Percentiles rank a stretch among this genome's conserved stretches.
phyloP scores from a whole-genome alignment of 257 asterid genomes.

The Solanum rostratum region DNA sequence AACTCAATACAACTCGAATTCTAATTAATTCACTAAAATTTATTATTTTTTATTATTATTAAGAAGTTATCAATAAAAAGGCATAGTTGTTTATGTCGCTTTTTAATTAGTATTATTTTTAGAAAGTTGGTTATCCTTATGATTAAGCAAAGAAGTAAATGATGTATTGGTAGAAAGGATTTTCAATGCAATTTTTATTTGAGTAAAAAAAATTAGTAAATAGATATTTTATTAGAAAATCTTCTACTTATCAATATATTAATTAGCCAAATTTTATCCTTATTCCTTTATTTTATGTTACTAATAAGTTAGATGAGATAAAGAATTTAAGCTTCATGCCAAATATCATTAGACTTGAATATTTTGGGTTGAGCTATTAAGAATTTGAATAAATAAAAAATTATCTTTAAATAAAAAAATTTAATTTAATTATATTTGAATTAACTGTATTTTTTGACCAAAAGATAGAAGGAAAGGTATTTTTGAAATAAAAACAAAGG shows the following conservation, averaged over 20 bases:
- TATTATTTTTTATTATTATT: too few species aligned
- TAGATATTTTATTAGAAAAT: not conserved
- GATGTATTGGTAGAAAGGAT: not conserved
- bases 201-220: too few species aligned
- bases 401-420: not conserved
- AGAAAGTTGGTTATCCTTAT: not conserved
- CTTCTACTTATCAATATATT: not conserved
- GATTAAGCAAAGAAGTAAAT: not conserved
- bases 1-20: too few species aligned
- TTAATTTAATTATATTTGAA: too few species aligned
- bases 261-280: not conserved
- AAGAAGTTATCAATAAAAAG: not conserved
- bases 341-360: too few species aligned
- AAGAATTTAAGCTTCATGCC: not conserved
- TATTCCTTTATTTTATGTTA: not conserved
- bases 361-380: not conserved
- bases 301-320: not conserved
- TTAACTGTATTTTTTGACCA: not conserved
- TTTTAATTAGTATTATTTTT: not conserved
- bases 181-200: not conserved
- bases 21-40: too few species aligned
- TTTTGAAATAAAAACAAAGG: rapidly evolving
- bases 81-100: not conserved
- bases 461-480: not conserved
- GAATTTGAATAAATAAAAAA: not conserved